Conservation (phyloP, 2,329 filamentous ascomycete species). For the Aotearoamyces nothofagi region DNA sequence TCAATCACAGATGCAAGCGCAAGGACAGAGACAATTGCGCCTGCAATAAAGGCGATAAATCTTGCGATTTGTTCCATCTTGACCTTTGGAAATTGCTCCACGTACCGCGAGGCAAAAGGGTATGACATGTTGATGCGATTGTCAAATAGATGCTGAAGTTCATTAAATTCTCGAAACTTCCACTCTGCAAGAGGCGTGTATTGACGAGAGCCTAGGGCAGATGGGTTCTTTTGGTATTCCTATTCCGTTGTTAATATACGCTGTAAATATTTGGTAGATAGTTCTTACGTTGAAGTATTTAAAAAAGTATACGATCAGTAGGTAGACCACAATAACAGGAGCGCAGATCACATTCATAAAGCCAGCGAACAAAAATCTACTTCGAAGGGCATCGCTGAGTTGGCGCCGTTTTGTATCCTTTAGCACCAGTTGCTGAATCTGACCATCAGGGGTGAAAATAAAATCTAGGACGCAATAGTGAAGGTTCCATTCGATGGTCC, state of each 20-base stretch:
- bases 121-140: slow-evolving; percentile 88
- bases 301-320: slow-evolving; percentile 81
- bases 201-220: slow-evolving; percentile 70
- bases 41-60: slow-evolving; percentile 76
- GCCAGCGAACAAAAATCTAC: slow-evolving; percentile 69
- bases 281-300: slow-evolving; percentile 73
- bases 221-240: slow-evolving; percentile 92
- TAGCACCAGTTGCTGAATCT: slow-evolving; percentile 74
- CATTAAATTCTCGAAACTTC: slow-evolving; percentile 98
- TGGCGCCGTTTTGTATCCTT: slow-evolving; percentile 67
- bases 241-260: slow-evolving; percentile 19
- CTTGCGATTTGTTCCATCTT: slow-evolving; percentile 76
- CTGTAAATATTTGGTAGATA: not conserved
- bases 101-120: slow-evolving; percentile 79
- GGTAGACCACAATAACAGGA: slow-evolving; percentile 75
- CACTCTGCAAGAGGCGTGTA: slow-evolving; percentile 92
- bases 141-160: slow-evolving; percentile 81
- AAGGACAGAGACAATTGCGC: slow-evolving; percentile 74
- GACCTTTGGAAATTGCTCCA: slow-evolving; percentile 92
- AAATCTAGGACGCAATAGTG: slow-evolving; percentile 85
- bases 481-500: slow-evolving; percentile 83
- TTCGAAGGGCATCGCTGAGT: slow-evolving; percentile 63
- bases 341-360: slow-evolving; percentile 76
- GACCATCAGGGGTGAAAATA: slow-evolving; percentile 79
- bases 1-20: slow-evolving; percentile 76